Base-by-base conservation (phyloP, 2,329 filamentous ascomycete genomes). In the Penicillium sp. region DNA sequence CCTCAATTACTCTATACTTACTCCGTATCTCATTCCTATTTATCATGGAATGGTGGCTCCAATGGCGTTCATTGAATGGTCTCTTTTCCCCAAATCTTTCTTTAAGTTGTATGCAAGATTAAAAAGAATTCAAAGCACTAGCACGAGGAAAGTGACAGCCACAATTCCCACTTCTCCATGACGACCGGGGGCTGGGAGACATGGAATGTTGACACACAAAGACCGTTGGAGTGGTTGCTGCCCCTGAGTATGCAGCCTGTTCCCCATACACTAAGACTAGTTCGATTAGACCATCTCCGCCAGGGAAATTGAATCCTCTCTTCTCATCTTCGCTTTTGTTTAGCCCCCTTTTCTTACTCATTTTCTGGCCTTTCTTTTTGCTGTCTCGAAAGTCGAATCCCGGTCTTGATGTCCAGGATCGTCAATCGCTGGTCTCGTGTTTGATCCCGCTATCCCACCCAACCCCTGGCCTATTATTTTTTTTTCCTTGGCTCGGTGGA, bases 161-260 rank as follows among this genome's bases (percentile, higher is more conserved):
- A 22, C n/a, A 29, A 48, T 33, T 45, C n/a, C 24, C 9, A n/a
- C 29, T 27, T 47, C 29, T 13, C 56, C 56, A 58, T 58, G 56
- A 56, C 55, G 37, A 51, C 37, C 50, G 52, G 49, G 26, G 61
- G 58, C 56, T 63, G 58, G 61, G 50, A 42, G 44, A 27, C 26
- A 31, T 26, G 35, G 22, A 49, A 51, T 44, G 56, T 39, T 21
- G 43, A 50, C 19, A 45, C 47, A 48, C 53, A 48, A 29, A 54
- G 58, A 55, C 43, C 56, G 59, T 61, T 61, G 37, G 45, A 54
- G 37, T 49, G 48, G 39, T 54, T 54, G 43, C 37, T 62, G 60
- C 64, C 64, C 64, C 63, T 65, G 64, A 65, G 59, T 57, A 62
- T 64, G 62, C 56, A 60, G 44, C 44, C 31, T 37, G 45, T 49